Percentiles rank a stretch among this genome's conserved stretches.
phyloP scores from a whole-genome alignment of 495 filamentous ascomycete genomes.

The Penicillium dipodomyicola region DNA sequence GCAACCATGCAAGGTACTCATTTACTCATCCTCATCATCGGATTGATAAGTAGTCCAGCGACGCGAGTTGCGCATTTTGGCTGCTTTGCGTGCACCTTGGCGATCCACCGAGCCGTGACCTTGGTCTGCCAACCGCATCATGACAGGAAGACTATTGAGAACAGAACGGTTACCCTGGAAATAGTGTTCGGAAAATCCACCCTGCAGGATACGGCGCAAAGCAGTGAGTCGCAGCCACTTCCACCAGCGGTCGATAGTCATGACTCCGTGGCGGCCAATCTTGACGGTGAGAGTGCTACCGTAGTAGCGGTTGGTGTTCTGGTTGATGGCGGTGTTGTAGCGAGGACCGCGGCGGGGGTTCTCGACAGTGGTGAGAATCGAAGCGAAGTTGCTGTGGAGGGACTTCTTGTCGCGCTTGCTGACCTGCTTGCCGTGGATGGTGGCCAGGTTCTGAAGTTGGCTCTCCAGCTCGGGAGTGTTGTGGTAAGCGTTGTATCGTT shows the following conservation, averaged over 20 bases:
- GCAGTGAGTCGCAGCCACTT: constrained; percentile 75
- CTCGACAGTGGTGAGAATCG: constrained; percentile 81
- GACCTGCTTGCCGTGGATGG: constrained; percentile 64
- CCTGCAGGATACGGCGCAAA: constrained; percentile 72
- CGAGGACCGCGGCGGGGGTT: constrained; percentile 69
- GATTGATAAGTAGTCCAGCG: constrained; percentile 35
- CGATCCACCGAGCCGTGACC: constrained; percentile 24
- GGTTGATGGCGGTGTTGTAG: constrained; percentile 68
- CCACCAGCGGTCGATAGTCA: constrained; percentile 90
- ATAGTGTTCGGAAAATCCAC: constrained; percentile 80
- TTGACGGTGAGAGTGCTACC: constrained; percentile 76
- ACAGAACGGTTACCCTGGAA: constrained; percentile 79
- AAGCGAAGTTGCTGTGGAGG: constrained; percentile 73
- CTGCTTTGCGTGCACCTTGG: constrained; percentile 33
- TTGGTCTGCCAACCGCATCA: constrained; percentile 34
- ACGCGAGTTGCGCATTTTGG: constrained; percentile 35
- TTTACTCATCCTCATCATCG: constrained; percentile 24
- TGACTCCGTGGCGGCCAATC: constrained; percentile 65
- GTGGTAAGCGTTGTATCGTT: constrained; percentile 56
- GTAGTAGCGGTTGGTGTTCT: constrained; percentile 69
- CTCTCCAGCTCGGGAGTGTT: constrained; percentile 53
- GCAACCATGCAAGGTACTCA: background rate
- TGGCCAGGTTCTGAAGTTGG: constrained; percentile 52
- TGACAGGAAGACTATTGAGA: constrained; percentile 66
- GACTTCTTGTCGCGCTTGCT: constrained; percentile 77